Percentiles rank a stretch among this genome's conserved stretches.
phyloP scores from a whole-genome alignment of 2,329 filamentous ascomycete species.

The Epicoccum nigrum region DNA sequence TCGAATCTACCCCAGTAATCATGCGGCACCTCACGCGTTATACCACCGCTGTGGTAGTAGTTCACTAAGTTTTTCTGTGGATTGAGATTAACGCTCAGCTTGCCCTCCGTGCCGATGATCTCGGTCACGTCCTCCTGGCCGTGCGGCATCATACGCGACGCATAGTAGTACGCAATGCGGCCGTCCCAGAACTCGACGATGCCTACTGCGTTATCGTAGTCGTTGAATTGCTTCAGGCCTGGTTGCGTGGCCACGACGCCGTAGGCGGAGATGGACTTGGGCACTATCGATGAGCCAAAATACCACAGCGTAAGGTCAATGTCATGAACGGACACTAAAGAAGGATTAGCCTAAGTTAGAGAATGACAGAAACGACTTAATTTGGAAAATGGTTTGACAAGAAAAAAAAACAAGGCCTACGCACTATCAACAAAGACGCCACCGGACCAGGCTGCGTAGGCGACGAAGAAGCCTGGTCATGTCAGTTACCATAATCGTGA shows the following conservation, averaged over 20 bases:
- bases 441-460: constrained; percentile 68
- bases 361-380: no score
- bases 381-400: no score
- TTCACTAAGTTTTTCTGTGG: constrained; percentile 63
- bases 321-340: constrained; percentile 73
- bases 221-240: constrained; percentile 62
- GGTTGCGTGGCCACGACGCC: constrained; percentile 66
- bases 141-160: constrained; percentile 69
- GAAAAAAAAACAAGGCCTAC: no score
- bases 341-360: no score
- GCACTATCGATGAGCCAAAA: constrained; percentile 49
- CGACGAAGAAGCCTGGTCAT: constrained; percentile 67
- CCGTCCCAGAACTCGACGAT: constrained; percentile 70
- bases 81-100: constrained; percentile 65
- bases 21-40: constrained; percentile 65
- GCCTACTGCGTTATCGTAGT: constrained; percentile 68
- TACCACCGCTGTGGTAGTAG: constrained; percentile 59
- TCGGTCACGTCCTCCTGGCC: constrained; percentile 72
- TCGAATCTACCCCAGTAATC: constrained; percentile 69
- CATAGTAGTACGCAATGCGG: constrained; percentile 69
- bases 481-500: not conserved
- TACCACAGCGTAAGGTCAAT: constrained; percentile 71
- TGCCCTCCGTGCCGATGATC: constrained; percentile 70
- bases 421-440: constrained; percentile 76
- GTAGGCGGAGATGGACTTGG: constrained; percentile 61